Conservation (phyloP, 2,329 filamentous ascomycete genomes). For the Teratosphaeria pseudoeucalypti region DNA sequence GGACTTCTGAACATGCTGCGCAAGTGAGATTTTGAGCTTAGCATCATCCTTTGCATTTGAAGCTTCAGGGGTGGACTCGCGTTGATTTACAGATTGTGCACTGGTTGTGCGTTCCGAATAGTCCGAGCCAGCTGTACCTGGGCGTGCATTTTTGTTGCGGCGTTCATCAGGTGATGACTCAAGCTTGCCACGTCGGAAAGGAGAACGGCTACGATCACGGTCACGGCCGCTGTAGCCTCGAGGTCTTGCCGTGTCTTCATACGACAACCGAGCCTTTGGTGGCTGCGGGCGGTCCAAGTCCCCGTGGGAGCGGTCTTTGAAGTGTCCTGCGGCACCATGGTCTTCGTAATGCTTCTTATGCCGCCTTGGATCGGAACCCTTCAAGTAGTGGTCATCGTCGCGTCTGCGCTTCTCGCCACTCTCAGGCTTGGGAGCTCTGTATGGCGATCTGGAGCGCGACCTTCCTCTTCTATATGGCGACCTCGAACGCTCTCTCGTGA, state of each 20-base stretch:
- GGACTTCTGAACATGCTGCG: conserved; percentile 5
- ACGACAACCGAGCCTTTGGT: conserved; percentile 1
- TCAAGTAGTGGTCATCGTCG: conserved; percentile 49
- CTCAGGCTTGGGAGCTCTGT: conserved; percentile 13
- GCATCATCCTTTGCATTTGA: conserved; percentile 5
- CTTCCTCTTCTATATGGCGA: conserved; percentile 45
- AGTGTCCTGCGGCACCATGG: conserved; percentile 28
- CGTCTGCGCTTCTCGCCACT: conserved; percentile 54
- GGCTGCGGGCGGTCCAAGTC: conserved; percentile 33
- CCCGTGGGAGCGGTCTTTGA: conserved; percentile 20
- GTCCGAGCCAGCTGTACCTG: neutral
- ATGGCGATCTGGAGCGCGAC: conserved; percentile 22
- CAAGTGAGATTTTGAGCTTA: conserved; percentile 10
- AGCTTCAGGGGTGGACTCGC: conserved; percentile 9
- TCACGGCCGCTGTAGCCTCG: conserved; percentile 2
- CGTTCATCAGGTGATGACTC: conserved; percentile 8
- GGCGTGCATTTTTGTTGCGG: neutral
- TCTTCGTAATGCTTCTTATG: conserved; percentile 53
- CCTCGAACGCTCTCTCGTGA: conserved; percentile 31
- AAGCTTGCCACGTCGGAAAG: conserved; percentile 9
- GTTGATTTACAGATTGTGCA: conserved; percentile 7
- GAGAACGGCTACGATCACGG: conserved; percentile 18
- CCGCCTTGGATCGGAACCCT: conserved; percentile 47
- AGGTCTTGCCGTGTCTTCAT: conserved; percentile 15
- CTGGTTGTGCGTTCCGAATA: neutral